Percentiles rank a stretch among this genome's conserved stretches.
phyloP scores from a whole-genome alignment of 1,284 basidiomycete species.

The Sporisorium iseilematis-ciliati region DNA sequence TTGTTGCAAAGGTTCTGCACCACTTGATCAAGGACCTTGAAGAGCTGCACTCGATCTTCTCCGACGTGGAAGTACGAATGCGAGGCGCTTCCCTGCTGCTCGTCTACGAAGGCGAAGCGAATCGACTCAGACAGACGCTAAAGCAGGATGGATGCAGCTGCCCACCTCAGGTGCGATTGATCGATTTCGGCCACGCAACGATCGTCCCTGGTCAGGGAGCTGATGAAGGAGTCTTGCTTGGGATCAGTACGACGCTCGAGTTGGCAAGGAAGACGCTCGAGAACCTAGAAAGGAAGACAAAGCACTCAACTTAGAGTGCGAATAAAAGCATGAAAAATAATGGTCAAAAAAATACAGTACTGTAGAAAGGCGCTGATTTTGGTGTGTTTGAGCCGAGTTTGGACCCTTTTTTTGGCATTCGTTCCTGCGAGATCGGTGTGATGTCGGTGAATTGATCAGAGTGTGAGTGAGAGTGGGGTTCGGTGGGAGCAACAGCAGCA shows the following conservation, averaged over 20 bases:
- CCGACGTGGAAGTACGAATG: constrained; percentile 79
- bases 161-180: constrained; percentile 76
- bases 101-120: constrained; percentile 82
- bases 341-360: too few species aligned
- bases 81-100: constrained; percentile 84
- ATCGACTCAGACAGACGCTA: constrained; percentile 69
- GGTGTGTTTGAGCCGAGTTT: too few species aligned
- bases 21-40: constrained; percentile 72
- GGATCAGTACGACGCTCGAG: constrained; percentile 75
- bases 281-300: neutral
- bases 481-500: neutral
- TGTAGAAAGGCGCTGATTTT: too few species aligned
- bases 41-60: constrained; percentile 75
- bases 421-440: too few species aligned
- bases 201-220: constrained; percentile 80
- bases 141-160: neutral
- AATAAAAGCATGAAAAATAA: too few species aligned
- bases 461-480: too few species aligned
- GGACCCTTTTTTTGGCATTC: too few species aligned
- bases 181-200: constrained; percentile 92
- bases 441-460: too few species aligned
- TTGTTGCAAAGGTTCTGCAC: constrained; percentile 67
- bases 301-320: neutral
- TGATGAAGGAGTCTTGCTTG: constrained; percentile 81
- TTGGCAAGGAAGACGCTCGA: constrained; percentile 21